These are phyloP conservation scores for Durusdinium trenchii DNA, from an alignment of 73 alveolate species.

Conservation along the genomic window DNA sequence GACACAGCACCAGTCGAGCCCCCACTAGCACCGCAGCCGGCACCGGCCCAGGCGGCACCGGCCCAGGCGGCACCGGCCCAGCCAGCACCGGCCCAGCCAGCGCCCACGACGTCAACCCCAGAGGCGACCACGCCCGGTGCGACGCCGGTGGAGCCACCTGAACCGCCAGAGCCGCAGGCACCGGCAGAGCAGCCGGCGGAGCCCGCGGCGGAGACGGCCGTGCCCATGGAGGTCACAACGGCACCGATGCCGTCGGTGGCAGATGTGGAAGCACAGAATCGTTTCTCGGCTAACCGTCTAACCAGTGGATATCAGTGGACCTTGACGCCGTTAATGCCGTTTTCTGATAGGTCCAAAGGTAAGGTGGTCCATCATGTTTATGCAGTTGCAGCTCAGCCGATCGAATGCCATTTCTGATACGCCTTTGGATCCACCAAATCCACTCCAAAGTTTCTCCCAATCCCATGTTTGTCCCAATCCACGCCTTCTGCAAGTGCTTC, in stretches of 20 bases:
- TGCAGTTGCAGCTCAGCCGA: too few relatives aligned
- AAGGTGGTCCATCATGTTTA: not conserved
- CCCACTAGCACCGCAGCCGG: too few relatives aligned
- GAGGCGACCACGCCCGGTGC: not conserved
- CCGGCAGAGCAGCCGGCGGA: not conserved
- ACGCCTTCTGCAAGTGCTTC: too few relatives aligned
- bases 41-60: not conserved
- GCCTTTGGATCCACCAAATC: too few relatives aligned
- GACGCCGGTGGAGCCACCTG: too few relatives aligned
- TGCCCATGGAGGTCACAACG: not conserved
- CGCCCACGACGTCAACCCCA: not conserved
- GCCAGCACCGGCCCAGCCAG: conserved; percentile 21
- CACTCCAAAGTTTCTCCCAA: too few relatives aligned
- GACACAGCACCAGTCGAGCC: too few relatives aligned
- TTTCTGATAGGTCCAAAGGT: not conserved
- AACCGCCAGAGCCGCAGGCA: not conserved
- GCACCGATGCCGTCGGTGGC: conserved; percentile 13
- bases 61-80: not conserved
- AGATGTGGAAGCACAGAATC: conserved; percentile 40
- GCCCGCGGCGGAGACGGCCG: not conserved
- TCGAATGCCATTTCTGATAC: too few relatives aligned
- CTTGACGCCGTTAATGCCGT: too few relatives aligned
- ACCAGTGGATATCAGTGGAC: not conserved
- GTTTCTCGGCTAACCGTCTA: not conserved
- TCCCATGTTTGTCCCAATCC: too few relatives aligned